Conservation (phyloP, 2,329 filamentous ascomycete genomes). For the Orbilia brochopaga region DNA sequence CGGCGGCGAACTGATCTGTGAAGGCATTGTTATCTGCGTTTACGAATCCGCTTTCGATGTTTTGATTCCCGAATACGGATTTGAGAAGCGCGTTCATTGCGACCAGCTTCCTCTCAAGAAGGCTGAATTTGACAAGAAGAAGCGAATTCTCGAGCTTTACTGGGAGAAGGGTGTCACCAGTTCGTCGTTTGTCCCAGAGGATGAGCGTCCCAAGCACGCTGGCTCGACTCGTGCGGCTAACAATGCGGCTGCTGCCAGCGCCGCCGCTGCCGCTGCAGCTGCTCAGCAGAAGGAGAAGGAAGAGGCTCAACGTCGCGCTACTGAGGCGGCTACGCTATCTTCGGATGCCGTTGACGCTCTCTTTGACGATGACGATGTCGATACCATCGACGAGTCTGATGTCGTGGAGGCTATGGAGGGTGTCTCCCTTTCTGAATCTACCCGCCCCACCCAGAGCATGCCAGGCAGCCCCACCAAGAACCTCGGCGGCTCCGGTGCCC, state of each 20-base stretch:
- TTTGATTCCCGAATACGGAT: constrained; percentile 95
- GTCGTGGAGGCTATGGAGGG: constrained; percentile 89
- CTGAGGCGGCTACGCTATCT: constrained; percentile 91
- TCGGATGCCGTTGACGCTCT: constrained; percentile 93
- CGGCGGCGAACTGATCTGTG: constrained; percentile 89
- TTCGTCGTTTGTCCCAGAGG: constrained; percentile 93
- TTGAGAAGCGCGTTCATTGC: constrained; percentile 98
- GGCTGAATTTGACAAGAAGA: constrained; percentile 98
- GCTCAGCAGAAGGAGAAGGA: constrained; percentile 83
- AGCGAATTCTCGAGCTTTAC: constrained; percentile 91
- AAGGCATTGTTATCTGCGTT: constrained; percentile 94
- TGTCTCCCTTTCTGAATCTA: constrained; percentile 75
- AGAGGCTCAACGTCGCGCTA: constrained; percentile 89
- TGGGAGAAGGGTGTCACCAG: constrained; percentile 99
- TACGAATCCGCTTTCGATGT: constrained; percentile 99
- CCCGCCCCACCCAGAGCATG: constrained; percentile 93
- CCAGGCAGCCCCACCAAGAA: constrained; percentile 86
- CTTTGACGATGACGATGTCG: constrained; percentile 91
- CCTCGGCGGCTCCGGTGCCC: constrained; percentile 66
- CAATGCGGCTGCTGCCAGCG: constrained; percentile 72
- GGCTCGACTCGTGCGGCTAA: constrained; percentile 75
- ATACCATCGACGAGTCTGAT: constrained; percentile 71
- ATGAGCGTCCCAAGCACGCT: constrained; percentile 87
- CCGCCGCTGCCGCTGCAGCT: constrained; percentile 81
- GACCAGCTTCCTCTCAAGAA: constrained; percentile 98